phyloP scores from a whole-genome alignment of 2,329 filamentous ascomycete species.

The Clathrospora elynae region DNA sequence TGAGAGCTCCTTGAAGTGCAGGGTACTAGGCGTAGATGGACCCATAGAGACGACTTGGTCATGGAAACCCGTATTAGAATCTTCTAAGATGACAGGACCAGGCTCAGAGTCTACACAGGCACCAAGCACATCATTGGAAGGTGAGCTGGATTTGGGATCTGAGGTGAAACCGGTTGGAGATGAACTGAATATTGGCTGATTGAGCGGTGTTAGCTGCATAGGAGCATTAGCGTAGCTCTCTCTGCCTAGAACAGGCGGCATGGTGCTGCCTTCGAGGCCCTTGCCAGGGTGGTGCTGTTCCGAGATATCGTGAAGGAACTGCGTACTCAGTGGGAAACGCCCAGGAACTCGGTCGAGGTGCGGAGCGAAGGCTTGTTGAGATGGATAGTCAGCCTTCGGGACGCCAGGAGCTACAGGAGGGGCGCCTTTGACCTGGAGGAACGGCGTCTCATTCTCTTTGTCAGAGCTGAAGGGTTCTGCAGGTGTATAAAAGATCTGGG shows the following conservation, averaged over 20 bases:
- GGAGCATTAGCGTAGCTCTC: too few species aligned
- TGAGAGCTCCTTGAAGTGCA: constrained; percentile 22
- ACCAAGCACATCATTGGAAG: neutral
- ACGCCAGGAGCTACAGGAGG: neutral
- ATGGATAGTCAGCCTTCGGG: neutral
- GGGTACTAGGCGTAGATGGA: constrained; percentile 14
- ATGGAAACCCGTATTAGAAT: constrained; percentile 3
- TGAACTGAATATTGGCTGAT: too few species aligned
- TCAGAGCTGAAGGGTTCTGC: constrained; percentile 1
- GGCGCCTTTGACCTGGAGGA: neutral
- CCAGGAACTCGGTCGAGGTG: too few species aligned
- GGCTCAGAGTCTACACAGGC: neutral
- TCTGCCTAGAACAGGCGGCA: too few species aligned
- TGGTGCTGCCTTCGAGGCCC: too few species aligned
- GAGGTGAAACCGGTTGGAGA: neutral
- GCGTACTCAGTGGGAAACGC: too few species aligned
- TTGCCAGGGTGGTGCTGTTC: too few species aligned
- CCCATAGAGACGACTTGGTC: neutral
- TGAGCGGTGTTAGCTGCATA: neutral
- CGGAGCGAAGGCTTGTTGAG: too few species aligned
- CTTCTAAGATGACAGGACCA: constrained; percentile 9
- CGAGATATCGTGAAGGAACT: too few species aligned
- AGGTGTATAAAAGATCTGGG: neutral
- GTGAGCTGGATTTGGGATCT: neutral
- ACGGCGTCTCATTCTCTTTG: constrained; percentile 9